Evolutionary conservation across 345 rosid genomes (phyloP).

Genomic region (Pugionium dolabratum): DNA sequence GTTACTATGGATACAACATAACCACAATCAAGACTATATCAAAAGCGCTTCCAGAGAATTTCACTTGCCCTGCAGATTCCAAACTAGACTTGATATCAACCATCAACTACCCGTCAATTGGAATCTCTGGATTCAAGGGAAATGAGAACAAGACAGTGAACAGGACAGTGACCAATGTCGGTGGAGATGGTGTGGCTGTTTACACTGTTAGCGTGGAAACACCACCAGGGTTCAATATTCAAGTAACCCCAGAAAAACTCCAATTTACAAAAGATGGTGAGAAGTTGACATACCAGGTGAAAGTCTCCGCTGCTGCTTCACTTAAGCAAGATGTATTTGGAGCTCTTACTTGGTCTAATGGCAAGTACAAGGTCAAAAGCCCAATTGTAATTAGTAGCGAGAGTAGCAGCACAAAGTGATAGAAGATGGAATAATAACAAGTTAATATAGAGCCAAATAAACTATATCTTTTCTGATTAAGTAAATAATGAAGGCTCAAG

Average conservation of each 20-base stretch:
- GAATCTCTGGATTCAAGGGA: constrained; percentile 46
- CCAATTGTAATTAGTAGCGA: constrained; percentile 55
- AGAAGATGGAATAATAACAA: constrained; percentile 30
- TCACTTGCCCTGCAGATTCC: constrained; percentile 58
- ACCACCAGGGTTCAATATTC: constrained; percentile 43
- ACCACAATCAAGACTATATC: constrained; percentile 48
- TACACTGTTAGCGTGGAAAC: constrained; percentile 44
- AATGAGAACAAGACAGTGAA: constrained; percentile 44
- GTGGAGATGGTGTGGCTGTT: constrained; percentile 48
- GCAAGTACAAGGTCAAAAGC: constrained; percentile 54
- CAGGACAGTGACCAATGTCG: constrained; percentile 70
- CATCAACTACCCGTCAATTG: constrained; percentile 81
- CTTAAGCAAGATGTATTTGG: constrained; percentile 56
- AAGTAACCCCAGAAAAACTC: constrained; percentile 52
- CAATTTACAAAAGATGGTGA: constrained; percentile 48
- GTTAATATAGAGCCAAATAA: not conserved
- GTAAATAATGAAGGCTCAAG: constrained; percentile 19
- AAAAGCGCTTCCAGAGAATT: constrained; percentile 45
- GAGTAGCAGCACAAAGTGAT: constrained; percentile 31
- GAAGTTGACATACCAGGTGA: constrained; percentile 51
- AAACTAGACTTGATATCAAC: constrained; percentile 50
- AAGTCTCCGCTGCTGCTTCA: constrained; percentile 39
- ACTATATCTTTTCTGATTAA: not conserved
- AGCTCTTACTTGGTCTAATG: constrained; percentile 62
- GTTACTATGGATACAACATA: constrained; percentile 56